Conservation (phyloP, 192 early-diverging fungal species). For the Umbelopsis vinacea region DNA sequence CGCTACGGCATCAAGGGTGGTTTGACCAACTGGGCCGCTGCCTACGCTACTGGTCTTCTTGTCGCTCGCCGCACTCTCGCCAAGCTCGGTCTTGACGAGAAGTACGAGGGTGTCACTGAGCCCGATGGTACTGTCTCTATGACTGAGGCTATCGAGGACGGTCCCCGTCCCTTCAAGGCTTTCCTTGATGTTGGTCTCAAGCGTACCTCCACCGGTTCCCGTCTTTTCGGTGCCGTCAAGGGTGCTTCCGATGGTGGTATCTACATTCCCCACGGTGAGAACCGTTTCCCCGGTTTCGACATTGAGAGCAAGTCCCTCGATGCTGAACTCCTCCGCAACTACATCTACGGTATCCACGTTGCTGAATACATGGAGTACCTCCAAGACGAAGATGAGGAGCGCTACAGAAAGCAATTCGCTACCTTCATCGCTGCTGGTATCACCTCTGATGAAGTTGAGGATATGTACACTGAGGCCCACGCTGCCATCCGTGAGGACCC, state of each 20-base stretch:
- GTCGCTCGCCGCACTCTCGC: constrained; percentile 93
- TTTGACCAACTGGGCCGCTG: constrained; percentile 99
- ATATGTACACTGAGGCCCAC: constrained; percentile 93
- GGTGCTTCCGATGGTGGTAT: constrained; percentile 99
- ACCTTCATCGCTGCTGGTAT: constrained; percentile 90
- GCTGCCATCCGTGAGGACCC: constrained; percentile 93
- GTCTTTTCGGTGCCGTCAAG: constrained; percentile 97
- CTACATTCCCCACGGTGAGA: constrained; percentile 94
- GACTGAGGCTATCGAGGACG: constrained; percentile 90
- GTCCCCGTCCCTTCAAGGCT: constrained; percentile 96
- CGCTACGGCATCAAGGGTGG: constrained; percentile 96
- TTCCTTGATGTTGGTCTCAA: constrained; percentile 97
- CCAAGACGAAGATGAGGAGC: constrained; percentile 98
- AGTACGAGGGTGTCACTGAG: constrained; percentile 96
- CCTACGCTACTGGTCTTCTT: constrained; percentile 97
- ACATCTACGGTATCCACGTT: constrained; percentile 99
- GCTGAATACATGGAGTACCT: constrained; percentile 98
- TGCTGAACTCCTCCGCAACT: constrained; percentile 89
- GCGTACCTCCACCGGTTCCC: constrained; percentile 97
- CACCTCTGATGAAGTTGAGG: constrained; percentile 90
- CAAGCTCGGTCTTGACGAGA: constrained; percentile 93
- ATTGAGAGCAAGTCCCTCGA: constrained; percentile 85
- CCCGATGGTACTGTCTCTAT: constrained; percentile 86
- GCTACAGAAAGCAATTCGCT: constrained; percentile 95
- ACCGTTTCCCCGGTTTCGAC: constrained; percentile 98